Base-by-base conservation (phyloP, 192 early-diverging fungal species). In the Diversispora epigaea region DNA sequence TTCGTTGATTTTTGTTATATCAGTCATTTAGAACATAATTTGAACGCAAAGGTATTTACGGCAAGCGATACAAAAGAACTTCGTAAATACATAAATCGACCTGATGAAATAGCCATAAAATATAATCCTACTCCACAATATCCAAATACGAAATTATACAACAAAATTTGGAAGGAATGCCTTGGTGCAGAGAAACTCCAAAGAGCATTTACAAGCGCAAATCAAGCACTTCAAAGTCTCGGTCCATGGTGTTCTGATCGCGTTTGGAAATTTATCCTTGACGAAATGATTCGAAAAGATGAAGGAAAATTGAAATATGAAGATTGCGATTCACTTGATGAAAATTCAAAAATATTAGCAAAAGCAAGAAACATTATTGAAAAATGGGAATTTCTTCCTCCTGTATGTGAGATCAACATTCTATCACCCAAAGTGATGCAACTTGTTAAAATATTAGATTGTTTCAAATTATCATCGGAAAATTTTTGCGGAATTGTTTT, bases 401-500 rank as follows among this genome's bases (percentile, higher is more conserved):
- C 77, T 69, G 40, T 25, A 21, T 56, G 76, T 3, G 66, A 86
- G 6, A 62, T 43, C 2, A 45, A 66, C n/a, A 40, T 70, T 8
- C 81, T 91, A 40, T 87, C 92, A 2, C 89, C 91, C 0, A 95
- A 96, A 70, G 88, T 95, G 10, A 73, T 85, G 52, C 80, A 78
- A 25, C 81, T 98, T 4, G 73, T 95, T 11, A 78, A 84, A 22
- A 84, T 91, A 7, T 83, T 98, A 19, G 39, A 80, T 4, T 77
- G 85, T 41, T 90, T 87, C 77, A 61, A 70, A 8, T 43, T 66
- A 12, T 62, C 76, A 6, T 56, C 85, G 1, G 70, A 80, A 0
- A 85, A 88, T 4, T 91, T 96, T 73, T 93, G 95, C 73, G 94
- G 93, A 6, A 97, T 98, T 52, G 88, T 98, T 9, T 98, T 98